Evolutionary conservation across 2,329 filamentous ascomycete genomes (phyloP), one percentile per base, ranked within the genome.

Genomic region (Zymoseptoria crescenta): DNA sequence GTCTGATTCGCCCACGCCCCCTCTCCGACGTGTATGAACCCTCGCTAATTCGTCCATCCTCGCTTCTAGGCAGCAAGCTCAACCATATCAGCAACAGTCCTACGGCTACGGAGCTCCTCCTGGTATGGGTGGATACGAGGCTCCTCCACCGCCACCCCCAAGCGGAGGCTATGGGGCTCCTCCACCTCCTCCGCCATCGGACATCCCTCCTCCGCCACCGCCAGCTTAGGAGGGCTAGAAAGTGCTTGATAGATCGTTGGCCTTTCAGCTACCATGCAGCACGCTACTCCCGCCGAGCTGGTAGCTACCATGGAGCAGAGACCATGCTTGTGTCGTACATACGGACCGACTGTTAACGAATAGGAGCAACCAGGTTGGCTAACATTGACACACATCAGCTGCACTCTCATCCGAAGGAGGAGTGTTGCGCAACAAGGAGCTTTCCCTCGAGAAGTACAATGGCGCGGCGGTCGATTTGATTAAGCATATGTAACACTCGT

Each of bases 161-260:
- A 41, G 35, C 35, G 35, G 35, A 69, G 73, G 73, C 60, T 75
- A 74, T 50, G 76, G 79, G 58, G 82, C 83, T 50, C 85, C 85
- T 27, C 83, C 85, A 1, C 82, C 84, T n/a, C 82, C 83, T 24
- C 81, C 83, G 61, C 80, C 79, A 57, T 78, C 79, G 64, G 84
- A 84, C 63, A 81, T 85, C 59, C 84, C 85, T 13, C 85, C 83
- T 13, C 85, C 85, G 21, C 85, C 87, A 24, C 85, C 84, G 45
- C 82, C 82, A 52, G 58, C 63, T 20, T 65, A 57, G 50, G 48
- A n/a, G 9, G 19, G 8, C 41, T 24, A 20, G 52, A 45, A 16
- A 16, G 35, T 45, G 35, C 16, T 45, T 45, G 13, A 45, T 16
- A n/a, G 35, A 16, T 45, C 35, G 5, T 13, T 7, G 13, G 35